Conservation (phyloP, 768 basidiomycete genomes). For the Pleurotus ostreatus region DNA sequence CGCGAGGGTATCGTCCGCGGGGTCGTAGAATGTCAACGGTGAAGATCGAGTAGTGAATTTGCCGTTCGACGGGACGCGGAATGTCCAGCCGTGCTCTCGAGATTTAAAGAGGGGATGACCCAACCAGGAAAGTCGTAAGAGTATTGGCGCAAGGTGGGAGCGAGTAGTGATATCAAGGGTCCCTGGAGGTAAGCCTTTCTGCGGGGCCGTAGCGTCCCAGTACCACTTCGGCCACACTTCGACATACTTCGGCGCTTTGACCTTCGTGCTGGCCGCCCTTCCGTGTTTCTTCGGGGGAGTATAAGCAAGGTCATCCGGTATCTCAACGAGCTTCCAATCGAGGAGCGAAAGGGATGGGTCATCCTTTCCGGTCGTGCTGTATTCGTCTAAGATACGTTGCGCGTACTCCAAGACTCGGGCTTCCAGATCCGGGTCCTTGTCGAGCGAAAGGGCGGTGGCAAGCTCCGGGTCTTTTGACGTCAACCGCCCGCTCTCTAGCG, state of each 20-base stretch:
- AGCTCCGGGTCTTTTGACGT: constrained; percentile 37
- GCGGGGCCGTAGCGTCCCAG: constrained; percentile 81
- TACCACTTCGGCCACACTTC: constrained; percentile 96
- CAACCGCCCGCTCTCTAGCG: constrained; percentile 40
- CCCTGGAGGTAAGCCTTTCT: constrained; percentile 61
- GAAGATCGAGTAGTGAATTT: constrained; percentile 32
- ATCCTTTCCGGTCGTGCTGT: constrained; percentile 13
- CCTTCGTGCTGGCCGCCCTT: constrained; percentile 20
- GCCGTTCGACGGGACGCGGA: constrained; percentile 59
- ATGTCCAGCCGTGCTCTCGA: constrained; percentile 88
- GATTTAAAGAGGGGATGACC: constrained; percentile 84
- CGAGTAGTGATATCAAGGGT: constrained; percentile 83
- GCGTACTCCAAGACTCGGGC: not conserved
- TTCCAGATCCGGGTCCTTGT: not conserved
- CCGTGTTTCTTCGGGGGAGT: not conserved
- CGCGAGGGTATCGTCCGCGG: constrained; percentile 54
- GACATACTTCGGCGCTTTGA: constrained; percentile 34
- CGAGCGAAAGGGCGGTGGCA: constrained; percentile 38
- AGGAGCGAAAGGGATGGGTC: constrained; percentile 65
- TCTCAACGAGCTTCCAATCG: constrained; percentile 51
- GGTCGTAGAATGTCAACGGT: constrained; percentile 46
- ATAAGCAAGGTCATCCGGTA: not conserved
- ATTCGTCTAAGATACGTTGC: constrained; percentile 2
- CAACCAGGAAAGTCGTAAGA: constrained; percentile 85
- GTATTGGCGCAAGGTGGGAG: constrained; percentile 77